Conservation (phyloP, 768 basidiomycete species). For the Rossbeevera mucosa region DNA sequence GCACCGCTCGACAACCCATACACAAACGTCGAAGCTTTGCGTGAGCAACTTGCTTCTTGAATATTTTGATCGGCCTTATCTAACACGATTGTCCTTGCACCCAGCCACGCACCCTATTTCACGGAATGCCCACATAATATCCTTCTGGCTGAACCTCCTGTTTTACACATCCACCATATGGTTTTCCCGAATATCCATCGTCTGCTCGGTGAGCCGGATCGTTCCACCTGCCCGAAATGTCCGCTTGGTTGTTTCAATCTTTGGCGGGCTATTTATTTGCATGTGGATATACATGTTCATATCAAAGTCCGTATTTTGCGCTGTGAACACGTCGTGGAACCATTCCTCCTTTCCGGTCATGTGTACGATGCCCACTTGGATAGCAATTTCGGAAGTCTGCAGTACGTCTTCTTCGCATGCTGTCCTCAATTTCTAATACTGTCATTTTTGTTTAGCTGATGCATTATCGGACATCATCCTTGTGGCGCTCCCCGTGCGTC, state of each 20-base stretch:
- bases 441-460: slow-evolving; percentile 36
- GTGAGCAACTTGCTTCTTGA: slow-evolving; percentile 10
- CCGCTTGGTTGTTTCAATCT: not conserved
- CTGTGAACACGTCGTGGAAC: slow-evolving; percentile 38
- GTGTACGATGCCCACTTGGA: slow-evolving; percentile 42
- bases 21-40: slow-evolving; percentile 2
- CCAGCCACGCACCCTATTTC: slow-evolving; percentile 18
- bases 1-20: slow-evolving; percentile 27
- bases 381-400: slow-evolving; percentile 49
- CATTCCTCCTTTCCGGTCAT: slow-evolving; percentile 26
- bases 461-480: slow-evolving; percentile 43
- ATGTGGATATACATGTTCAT: slow-evolving; percentile 20
- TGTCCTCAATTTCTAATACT: not conserved
- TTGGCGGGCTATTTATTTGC: slow-evolving; percentile 8
- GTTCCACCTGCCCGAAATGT: slow-evolving; percentile 15
- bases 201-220: slow-evolving; percentile 22
- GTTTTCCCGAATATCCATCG: slow-evolving; percentile 26
- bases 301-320: slow-evolving; percentile 38
- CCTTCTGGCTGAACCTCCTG: slow-evolving; percentile 20
- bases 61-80: not conserved
- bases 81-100: slow-evolving; percentile 19
- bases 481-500: slow-evolving; percentile 40
- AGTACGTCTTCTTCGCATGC: slow-evolving; percentile 33
- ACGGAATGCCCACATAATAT: slow-evolving; percentile 13
- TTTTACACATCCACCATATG: slow-evolving; percentile 24